Conservation (phyloP, 345 rosid species). For the Rhizophora apiculata region DNA sequence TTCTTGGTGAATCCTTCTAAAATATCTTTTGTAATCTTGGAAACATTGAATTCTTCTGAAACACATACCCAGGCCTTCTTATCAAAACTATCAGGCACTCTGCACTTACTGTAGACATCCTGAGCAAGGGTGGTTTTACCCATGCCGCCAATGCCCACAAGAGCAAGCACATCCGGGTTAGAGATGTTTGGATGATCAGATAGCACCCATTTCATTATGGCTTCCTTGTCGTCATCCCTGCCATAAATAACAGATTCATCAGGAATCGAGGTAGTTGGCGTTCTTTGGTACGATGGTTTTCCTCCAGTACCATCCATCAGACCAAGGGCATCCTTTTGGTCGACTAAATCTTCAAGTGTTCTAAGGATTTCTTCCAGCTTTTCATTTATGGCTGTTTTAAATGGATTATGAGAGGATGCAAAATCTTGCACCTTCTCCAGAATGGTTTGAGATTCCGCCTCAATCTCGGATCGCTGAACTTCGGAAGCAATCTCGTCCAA, state of each 20-base stretch:
- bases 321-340: slow-evolving; percentile 19
- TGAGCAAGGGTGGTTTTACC: slow-evolving; percentile 20
- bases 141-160: background rate
- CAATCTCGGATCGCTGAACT: background rate
- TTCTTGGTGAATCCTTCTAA: background rate
- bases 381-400: background rate
- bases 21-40: background rate
- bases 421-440: background rate
- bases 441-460: background rate
- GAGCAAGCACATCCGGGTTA: background rate
- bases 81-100: background rate
- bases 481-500: slow-evolving; percentile 7
- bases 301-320: slow-evolving; percentile 8
- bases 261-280: slow-evolving; percentile 14
- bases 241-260: slow-evolving; percentile 4
- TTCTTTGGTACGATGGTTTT: background rate
- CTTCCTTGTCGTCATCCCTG: background rate
- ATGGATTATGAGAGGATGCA: slow-evolving; percentile 8
- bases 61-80: slow-evolving; percentile 4
- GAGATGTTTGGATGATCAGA: background rate
- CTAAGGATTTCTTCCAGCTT: slow-evolving; percentile 7
- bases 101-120: background rate
- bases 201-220: background rate
- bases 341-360: slow-evolving; percentile 8
- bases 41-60: background rate